Base-by-base conservation (phyloP, 768 basidiomycete species). In the Tubosaeta brunneosetosa region DNA sequence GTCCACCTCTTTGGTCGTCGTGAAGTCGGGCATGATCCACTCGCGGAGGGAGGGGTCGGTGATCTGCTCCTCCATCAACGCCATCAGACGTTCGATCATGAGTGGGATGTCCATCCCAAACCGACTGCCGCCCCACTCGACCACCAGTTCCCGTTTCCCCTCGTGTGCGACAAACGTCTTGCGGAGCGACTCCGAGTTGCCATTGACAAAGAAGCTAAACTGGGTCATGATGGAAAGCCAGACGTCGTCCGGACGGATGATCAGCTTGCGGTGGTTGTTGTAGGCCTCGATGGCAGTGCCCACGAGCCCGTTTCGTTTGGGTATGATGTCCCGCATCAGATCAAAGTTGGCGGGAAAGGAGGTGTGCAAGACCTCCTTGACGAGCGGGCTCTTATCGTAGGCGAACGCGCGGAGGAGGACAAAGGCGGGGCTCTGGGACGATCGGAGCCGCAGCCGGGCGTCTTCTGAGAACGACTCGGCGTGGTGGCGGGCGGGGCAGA, bases 181-280 rank as follows among this genome's bases (percentile, higher is more conserved):
- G 17, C 73, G 71, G 14, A 76, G 58, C 3, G 55, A 57, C 49
- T 72, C 69, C 0, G 68, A 58, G 37, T 73, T 58, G 3, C 65
- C 71, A 27, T 76, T 74, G 27, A 76, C 69, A 41, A 73, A 75
- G 53, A 72, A 67, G 41, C 64, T 70, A 31, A 75, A 69, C 53
- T 76, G 74, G 13, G 61, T 58, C 44, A 71, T 34, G 61, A 70
- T 64, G 22, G 65, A 62, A 26, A 66, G 61, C 69, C 79, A 80
- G 33, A 80, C 68, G 58, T 80, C 78, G 48, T 80, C 79, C 6
- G 78, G 79, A 8, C 78, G 68, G 22, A 78, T 58, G 48, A 75
- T 62, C 33, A 80, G 66, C 1, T 68, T 60, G 3, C 67, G 66
- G 40, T 74, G 73, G 17, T 67, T 59, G 36, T 67, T 67, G 58